These are phyloP conservation scores for Triticum turgidum DNA, from an alignment of 176 grass and related monocot species.

Conservation along the genomic window DNA sequence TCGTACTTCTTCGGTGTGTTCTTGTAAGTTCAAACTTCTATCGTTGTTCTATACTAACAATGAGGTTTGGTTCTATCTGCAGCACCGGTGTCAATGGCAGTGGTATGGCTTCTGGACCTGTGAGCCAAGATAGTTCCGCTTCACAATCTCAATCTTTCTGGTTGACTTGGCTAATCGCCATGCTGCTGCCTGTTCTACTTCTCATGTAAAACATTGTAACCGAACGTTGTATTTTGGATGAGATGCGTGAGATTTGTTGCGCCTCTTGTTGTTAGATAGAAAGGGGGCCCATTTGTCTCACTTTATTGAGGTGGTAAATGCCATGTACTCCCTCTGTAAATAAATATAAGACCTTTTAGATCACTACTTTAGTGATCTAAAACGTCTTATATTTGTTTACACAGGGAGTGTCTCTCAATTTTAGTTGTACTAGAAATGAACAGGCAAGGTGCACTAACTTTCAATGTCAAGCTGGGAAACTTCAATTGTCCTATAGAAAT, in stretches of 20 bases:
- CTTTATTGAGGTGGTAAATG: constrained; percentile 33
- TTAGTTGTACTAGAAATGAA: constrained; percentile 27
- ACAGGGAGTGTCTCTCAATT: not conserved
- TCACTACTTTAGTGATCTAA: no score
- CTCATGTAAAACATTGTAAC: constrained; percentile 55
- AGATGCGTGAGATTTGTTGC: constrained; percentile 45
- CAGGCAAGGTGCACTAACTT: constrained; percentile 1
- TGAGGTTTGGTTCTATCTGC: constrained; percentile 30
- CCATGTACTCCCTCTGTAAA: not conserved
- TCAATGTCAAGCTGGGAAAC: not conserved
- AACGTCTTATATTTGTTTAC: no score
- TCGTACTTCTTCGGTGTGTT: not conserved
- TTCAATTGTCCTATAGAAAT: not conserved
- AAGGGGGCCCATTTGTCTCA: constrained; percentile 26
- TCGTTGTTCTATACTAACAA: constrained; percentile 21
- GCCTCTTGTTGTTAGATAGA: constrained; percentile 41
- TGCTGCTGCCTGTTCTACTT: constrained; percentile 51
- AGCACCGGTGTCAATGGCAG: constrained; percentile 57
- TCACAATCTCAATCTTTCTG: constrained; percentile 23
- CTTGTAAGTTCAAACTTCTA: not conserved
- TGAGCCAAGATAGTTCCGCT: constrained; percentile 48
- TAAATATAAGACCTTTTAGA: no score
- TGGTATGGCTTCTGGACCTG: constrained; percentile 64
- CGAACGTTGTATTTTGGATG: constrained; percentile 47
- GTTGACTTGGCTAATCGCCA: constrained; percentile 23